Percentiles rank a stretch among this genome's conserved stretches.
phyloP scores from a whole-genome alignment of 1,284 basidiomycete species.

The Polyporus tsugae region DNA sequence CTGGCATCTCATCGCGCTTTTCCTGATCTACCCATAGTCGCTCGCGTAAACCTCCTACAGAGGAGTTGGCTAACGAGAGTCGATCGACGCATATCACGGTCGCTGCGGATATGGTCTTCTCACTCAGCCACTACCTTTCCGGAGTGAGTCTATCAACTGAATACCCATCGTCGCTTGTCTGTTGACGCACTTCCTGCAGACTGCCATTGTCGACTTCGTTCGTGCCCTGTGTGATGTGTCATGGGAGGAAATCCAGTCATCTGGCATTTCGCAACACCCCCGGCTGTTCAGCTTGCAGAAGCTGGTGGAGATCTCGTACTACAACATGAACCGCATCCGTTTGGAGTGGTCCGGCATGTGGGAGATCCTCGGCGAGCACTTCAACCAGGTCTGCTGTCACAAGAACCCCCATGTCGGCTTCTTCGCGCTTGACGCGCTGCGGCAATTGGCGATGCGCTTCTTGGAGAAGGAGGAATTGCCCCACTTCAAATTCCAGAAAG shows the following conservation, averaged over 20 bases:
- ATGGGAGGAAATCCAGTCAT: slow-evolving; percentile 99
- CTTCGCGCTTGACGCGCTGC: slow-evolving; percentile 97
- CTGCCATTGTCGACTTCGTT: slow-evolving; percentile 98
- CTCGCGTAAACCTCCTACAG: slow-evolving; percentile 78
- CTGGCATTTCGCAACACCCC: slow-evolving; percentile 91
- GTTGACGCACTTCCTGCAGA: slow-evolving; percentile 54
- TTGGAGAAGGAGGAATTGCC: slow-evolving; percentile 98
- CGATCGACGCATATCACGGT: slow-evolving; percentile 98
- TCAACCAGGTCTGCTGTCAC: slow-evolving; percentile 99
- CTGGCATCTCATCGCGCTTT: neutral
- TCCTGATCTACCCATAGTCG: slow-evolving; percentile 47
- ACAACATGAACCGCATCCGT: slow-evolving; percentile 99
- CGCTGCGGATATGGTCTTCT: slow-evolving; percentile 99
- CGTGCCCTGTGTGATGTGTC: slow-evolving; percentile 96
- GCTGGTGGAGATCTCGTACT: slow-evolving; percentile 99
- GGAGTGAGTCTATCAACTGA: slow-evolving; percentile 66
- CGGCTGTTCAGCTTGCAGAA: slow-evolving; percentile 98
- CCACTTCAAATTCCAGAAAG: slow-evolving; percentile 99
- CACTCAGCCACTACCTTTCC: slow-evolving; percentile 91
- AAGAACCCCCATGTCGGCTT: slow-evolving; percentile 97
- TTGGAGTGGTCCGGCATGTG: slow-evolving; percentile 99
- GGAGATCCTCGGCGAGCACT: slow-evolving; percentile 98
- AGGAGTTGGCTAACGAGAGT: slow-evolving; percentile 97
- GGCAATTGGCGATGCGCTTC: slow-evolving; percentile 98
- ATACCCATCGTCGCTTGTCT: slow-evolving; percentile 19